Evolutionary conservation across 371 early-diverging fungal genomes (phyloP), one percentile per base, ranked within the genome.

Genomic region (Haplosporangium sp.): DNA sequence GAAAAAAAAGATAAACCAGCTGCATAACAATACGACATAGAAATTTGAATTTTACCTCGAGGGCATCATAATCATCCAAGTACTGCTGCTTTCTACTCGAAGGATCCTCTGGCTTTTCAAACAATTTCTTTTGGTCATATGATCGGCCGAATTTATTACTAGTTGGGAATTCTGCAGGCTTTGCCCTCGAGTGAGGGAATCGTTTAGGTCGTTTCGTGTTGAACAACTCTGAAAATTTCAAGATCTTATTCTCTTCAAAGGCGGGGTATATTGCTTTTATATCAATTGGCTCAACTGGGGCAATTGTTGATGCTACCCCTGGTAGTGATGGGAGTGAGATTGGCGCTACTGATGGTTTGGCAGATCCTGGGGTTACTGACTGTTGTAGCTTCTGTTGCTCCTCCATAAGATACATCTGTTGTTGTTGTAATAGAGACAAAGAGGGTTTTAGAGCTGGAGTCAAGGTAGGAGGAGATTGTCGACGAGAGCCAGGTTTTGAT

Each of bases 211-310:
- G 71, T 45, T 79, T 79, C 44, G 56, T 66, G 71, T 79, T 79
- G 72, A 94, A 93, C 10, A 94, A 66, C 35, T 92, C 91, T 3
- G 92, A 90, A 68, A 93, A 94, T 64, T 88, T 91, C 5, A 92
- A 83, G 6, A 90, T 82, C 53, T 87, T 86, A 56, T 85, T 84
- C 65, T 85, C 84, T 69, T 91, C 91, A 74, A 92, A 93, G 3
- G 89, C 88, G 39, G 92, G 92, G 73, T 91, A 92, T 20, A 90
- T 56, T n/a, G 83, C 72, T 61, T 88, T 84, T 11, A 92, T 84
- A 71, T 89, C 89, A 0, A 87, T 65, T 2, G 76, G 71, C 37
- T 61, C 64, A 20, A 69, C 10, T 42, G 77, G 63, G 7, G 74
- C 62, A 13, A 61, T 9, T 57, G 69, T 27, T 4, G 65, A 17